Evolutionary conservation across 2,329 filamentous ascomycete species (phyloP), one percentile per base, ranked within the genome.

Genomic region (Rutstroemia sp.): DNA sequence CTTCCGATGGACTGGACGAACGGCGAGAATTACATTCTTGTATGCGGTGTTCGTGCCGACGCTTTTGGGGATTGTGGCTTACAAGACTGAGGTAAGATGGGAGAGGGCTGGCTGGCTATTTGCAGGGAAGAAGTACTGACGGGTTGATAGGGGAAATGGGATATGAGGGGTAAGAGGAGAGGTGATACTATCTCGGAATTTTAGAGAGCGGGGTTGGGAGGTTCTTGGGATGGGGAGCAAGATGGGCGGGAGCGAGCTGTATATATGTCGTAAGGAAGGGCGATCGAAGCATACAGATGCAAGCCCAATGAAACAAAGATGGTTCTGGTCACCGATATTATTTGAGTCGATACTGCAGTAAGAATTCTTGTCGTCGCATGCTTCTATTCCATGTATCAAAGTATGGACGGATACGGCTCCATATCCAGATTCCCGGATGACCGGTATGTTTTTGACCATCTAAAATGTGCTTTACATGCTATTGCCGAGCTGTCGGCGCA

Each of bases 1-100:
- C 82, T 99, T 97, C 82, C 83, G 90, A 73, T 97, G 90, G 90
- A 97, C 88, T 38, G 81, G 84, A 52, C 81, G 88, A 68, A 95
- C 90, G 47, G 90, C 90, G 30, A 84, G 82, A 75, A 73, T 96
- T 68, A 85, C 86, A 4, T 83, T 96, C 70, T 77, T 86, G 62
- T 96, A 92, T 73, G 80, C 87, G 58, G 75, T 85, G 37, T 75
- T 86, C 54, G 81, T 96, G 45, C 94, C 94, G 7, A 72, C 75
- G 42, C 77, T 88, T 57, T 66, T 95, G 63, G 85, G 85, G 48
- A 85, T 85, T 69, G 69, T 89, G 56, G 90, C 83, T 58, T 95
- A 88, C 71, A 83, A 82, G 69, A 92, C 86, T 61, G 92, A 97
- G 68, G 94, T 97, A 75, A 83, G 90, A 83, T 23, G 47, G 9